Percentiles rank a stretch among this genome's conserved stretches.
Conservation (phyloP, 1,139 yeast species). For the Hyphopichia buzzinii region DNA sequence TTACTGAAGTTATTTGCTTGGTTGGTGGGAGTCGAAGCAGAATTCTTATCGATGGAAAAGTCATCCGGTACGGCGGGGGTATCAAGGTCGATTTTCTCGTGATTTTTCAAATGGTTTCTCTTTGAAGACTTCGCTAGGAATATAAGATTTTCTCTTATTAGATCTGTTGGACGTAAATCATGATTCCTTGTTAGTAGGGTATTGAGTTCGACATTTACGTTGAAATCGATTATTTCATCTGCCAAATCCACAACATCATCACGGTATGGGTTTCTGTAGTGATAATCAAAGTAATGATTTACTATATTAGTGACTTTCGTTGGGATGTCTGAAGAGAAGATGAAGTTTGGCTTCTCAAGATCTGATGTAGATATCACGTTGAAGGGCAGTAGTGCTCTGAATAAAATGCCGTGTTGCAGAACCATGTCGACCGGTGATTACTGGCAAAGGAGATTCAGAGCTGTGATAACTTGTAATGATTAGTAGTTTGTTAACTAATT, state of each 20-base stretch:
- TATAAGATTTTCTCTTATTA: constrained; percentile 34
- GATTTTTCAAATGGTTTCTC: background rate
- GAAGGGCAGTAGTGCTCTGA: constrained; percentile 5
- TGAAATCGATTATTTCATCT: constrained; percentile 15
- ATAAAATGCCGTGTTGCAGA: background rate
- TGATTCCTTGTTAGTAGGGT: constrained; percentile 30
- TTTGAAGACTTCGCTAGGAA: constrained; percentile 26
- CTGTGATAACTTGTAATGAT: no score
- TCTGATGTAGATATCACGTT: constrained; percentile 13
- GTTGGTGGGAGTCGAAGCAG: background rate
- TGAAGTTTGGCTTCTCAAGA: constrained; percentile 37
- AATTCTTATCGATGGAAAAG: background rate
- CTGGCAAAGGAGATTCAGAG: no score
- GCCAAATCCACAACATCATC: constrained; percentile 8
- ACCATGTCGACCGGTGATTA: no score
- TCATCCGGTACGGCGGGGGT: background rate
- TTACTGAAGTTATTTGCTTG: constrained; percentile 1
- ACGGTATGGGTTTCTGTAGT: background rate
- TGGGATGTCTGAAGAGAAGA: constrained; percentile 38
- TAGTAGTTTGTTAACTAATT: no score
- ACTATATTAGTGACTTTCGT: constrained; percentile 1
- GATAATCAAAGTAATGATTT: background rate
- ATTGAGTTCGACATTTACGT: constrained; percentile 37
- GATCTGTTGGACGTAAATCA: constrained; percentile 29
- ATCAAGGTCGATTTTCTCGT: background rate